phyloP scores from a whole-genome alignment of 495 filamentous ascomycete genomes.

The Penicillium atrosanguineum region DNA sequence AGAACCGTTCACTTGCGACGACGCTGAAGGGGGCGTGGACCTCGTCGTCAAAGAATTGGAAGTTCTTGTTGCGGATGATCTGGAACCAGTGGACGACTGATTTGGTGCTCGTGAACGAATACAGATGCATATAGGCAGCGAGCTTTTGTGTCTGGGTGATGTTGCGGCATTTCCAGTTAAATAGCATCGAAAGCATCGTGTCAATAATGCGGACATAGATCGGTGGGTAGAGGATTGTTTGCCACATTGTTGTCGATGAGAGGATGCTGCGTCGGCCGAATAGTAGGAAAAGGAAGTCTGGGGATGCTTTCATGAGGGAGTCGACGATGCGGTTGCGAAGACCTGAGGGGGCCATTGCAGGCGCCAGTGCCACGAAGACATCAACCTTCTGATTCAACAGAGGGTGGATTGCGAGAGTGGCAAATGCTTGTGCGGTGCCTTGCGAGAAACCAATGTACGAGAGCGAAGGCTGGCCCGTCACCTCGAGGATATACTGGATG shows the following conservation, averaged over 20 bases:
- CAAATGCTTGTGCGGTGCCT: constrained; percentile 95
- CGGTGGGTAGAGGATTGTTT: constrained; percentile 89
- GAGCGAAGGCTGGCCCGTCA: constrained; percentile 77
- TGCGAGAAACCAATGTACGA: constrained; percentile 97
- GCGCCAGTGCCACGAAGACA: constrained; percentile 95
- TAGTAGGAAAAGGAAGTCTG: constrained; percentile 86
- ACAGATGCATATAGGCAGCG: constrained; percentile 94
- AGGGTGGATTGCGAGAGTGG: constrained; percentile 89
- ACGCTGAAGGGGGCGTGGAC: constrained; percentile 63
- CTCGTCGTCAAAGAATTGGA: constrained; percentile 99
- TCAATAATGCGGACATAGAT: constrained; percentile 92
- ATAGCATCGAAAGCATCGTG: constrained; percentile 73
- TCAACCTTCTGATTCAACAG: constrained; percentile 89
- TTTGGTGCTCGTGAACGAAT: constrained; percentile 94
- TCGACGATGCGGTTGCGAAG: constrained; percentile 85
- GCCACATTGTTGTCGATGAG: constrained; percentile 94
- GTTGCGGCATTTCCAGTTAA: constrained; percentile 86
- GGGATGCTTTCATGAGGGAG: constrained; percentile 89
- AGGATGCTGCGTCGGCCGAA: constrained; percentile 95
- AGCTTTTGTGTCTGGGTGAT: constrained; percentile 88
- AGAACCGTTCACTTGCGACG: constrained; percentile 60
- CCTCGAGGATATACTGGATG: constrained; percentile 85
- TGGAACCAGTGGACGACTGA: constrained; percentile 99
- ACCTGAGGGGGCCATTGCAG: constrained; percentile 94
- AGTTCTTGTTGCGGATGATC: constrained; percentile 90